Conservation (phyloP, 2,329 filamentous ascomycete species). For the Xylariaceae sp. region DNA sequence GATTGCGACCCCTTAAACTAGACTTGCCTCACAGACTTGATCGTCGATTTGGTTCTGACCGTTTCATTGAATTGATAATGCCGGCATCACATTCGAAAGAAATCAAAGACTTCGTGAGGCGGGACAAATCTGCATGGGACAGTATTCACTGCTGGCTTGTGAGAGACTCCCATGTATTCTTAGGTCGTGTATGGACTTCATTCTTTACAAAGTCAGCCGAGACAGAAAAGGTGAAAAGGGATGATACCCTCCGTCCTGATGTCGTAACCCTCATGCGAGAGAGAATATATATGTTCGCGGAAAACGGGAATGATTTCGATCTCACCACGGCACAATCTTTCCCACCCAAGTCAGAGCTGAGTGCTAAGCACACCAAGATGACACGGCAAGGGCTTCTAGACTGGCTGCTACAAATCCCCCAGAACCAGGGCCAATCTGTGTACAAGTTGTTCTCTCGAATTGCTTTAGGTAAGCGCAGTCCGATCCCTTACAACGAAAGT, state of each 20-base stretch:
- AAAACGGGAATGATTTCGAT: slow-evolving; percentile 43
- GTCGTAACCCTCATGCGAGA: slow-evolving; percentile 33
- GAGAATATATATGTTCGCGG: slow-evolving; percentile 52
- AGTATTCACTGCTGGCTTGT: slow-evolving; percentile 40
- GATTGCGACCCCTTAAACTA: slow-evolving; percentile 45
- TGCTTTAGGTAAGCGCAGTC: slow-evolving; percentile 41
- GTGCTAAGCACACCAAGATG: slow-evolving; percentile 24
- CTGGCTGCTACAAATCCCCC: slow-evolving; percentile 47
- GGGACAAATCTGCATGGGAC: slow-evolving; percentile 27
- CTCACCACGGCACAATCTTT: slow-evolving; percentile 24
- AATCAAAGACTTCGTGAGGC: slow-evolving; percentile 29
- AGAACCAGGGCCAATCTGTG: slow-evolving; percentile 43
- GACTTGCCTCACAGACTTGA: slow-evolving; percentile 49
- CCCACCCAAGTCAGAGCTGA: slow-evolving; percentile 23
- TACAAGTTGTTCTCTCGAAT: slow-evolving; percentile 59
- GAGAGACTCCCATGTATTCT: slow-evolving; percentile 37
- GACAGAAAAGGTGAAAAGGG: slow-evolving; percentile 36
- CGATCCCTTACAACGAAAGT: background rate
- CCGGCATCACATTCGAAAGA: slow-evolving; percentile 36
- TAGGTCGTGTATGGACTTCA: slow-evolving; percentile 44
- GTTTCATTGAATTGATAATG: slow-evolving; percentile 54
- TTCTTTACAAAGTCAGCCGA: slow-evolving; percentile 41
- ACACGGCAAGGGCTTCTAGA: slow-evolving; percentile 42
- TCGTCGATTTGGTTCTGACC: slow-evolving; percentile 54
- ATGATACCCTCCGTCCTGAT: slow-evolving; percentile 30